Conservation (phyloP, 352 stramenopile species). For the Phytophthora pseudosyringae region DNA sequence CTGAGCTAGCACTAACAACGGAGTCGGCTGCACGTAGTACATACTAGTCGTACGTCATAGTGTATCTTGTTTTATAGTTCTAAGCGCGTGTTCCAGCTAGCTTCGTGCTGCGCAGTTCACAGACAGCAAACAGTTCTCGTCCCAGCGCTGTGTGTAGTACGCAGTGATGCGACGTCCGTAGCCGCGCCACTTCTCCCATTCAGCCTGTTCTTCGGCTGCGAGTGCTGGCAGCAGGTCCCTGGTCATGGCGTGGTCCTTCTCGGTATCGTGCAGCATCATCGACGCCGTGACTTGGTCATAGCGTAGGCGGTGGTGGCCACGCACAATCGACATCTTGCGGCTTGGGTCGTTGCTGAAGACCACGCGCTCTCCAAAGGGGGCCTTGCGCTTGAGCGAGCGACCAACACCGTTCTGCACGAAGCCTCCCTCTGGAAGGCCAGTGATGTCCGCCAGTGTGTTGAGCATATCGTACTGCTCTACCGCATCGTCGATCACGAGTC, state of each 20-base stretch:
- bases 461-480: too few species aligned
- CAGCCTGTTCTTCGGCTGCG: constrained; percentile 7
- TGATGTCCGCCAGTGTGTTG: too few species aligned
- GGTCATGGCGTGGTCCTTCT: constrained; percentile 39
- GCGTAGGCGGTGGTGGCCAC: constrained; percentile 50
- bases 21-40: too few species aligned
- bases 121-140: constrained; percentile 29
- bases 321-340: not conserved
- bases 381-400: constrained; percentile 55
- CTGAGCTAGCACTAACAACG: too few species aligned
- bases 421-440: too few species aligned
- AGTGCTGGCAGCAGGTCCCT: constrained; percentile 45
- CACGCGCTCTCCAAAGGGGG: constrained; percentile 27
- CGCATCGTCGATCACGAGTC: too few species aligned
- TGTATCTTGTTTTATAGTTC: too few species aligned
- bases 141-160: constrained; percentile 54
- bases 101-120: constrained; percentile 11
- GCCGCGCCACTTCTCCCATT: constrained; percentile 39
- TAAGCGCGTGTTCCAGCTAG: not conserved
- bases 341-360: constrained; percentile 64
- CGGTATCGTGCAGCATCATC: constrained; percentile 49
- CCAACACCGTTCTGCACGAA: constrained; percentile 58
- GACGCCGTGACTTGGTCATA: constrained; percentile 44
- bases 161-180: constrained; percentile 35
- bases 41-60: too few species aligned